Base-by-base conservation (phyloP, 2,329 filamentous ascomycete genomes). In the Penicillium sp. region DNA sequence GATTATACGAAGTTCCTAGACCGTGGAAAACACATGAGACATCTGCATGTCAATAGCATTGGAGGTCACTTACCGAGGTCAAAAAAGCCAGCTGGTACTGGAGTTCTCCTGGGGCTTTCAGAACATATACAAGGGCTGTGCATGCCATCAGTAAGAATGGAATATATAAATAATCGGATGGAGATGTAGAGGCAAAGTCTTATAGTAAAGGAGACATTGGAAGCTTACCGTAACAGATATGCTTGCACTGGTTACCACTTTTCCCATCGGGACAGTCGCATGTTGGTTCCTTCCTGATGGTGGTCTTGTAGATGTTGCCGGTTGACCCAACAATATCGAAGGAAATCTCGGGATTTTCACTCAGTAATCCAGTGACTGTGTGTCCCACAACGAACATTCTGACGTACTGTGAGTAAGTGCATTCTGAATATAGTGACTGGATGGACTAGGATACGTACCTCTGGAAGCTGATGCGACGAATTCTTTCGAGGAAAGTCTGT, bases 211-310 rank as follows among this genome's bases (percentile, higher is more conserved):
- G 10, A n/a, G 35, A 39, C 11, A 24, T 21, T 21, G 24, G 4
- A 47, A 9, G 66, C 74, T 58, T 74, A 82, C 82, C 68, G 66
- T 86, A 87, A 46, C 84, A 72, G 44, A 87, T 81, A 62, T 88
- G 85, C 67, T 88, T 88, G 79, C 86, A 89, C 64, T 86, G 82
- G 45, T 84, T 82, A 4, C 84, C 82, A 56, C 82, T 83, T 33
- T 47, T 58, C 8, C 74, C 75, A 68, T 86, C 81, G 0, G 83
- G 82, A 67, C 84, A 87, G 55, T 77, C 77, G 70, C 84, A 87
- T 6, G 63, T 73, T 0, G 84, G 84, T 11, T 78, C 64, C 52
- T 81, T 80, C 56, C 73, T 70, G 52, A 89, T 82, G 11, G 71
- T 76, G 33, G 85, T 79, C n/a, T 76, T 81, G 71, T 89, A 88